phyloP scores from a whole-genome alignment of 148 eudicot genomes.

The Polygonum aviculare region DNA sequence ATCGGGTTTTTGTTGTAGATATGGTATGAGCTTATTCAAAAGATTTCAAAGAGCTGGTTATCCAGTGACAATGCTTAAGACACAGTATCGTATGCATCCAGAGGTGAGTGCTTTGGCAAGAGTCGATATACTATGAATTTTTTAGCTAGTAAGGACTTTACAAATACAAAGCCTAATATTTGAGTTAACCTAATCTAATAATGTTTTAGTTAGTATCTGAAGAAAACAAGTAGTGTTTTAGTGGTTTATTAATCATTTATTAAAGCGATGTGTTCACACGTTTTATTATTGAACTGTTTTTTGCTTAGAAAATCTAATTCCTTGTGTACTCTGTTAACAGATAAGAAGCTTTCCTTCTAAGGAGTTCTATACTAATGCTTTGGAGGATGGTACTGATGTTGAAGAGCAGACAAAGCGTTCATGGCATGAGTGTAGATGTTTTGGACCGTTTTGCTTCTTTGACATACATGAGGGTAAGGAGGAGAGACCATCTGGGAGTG shows the following conservation, averaged over 20 bases:
- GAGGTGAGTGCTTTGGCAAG: conserved; percentile 35
- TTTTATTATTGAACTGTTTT: not conserved
- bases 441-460: conserved; percentile 97
- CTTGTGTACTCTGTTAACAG: conserved; percentile 23
- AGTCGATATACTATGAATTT: not conserved
- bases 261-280: not conserved
- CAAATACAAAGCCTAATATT: not conserved
- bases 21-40: conserved; percentile 88
- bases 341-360: conserved; percentile 83
- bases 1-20: conserved; percentile 29
- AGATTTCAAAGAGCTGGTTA: conserved; percentile 92
- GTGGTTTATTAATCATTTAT: not conserved
- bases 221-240: not conserved
- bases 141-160: not conserved
- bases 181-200: not conserved
- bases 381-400: conserved; percentile 79
- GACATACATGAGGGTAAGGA: conserved; percentile 81
- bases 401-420: conserved; percentile 51
- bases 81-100: conserved; percentile 99
- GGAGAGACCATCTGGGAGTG: conserved; percentile 57
- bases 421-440: conserved; percentile 88
- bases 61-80: conserved; percentile 87
- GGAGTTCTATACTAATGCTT: conserved; percentile 67
- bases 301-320: not conserved
- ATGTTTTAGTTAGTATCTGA: not conserved